A percentile compares a stretch with the other conserved stretches of the same genome.
Evolutionary conservation across 2,329 filamentous ascomycete genomes (phyloP).

Genomic region (Botrytis aclada): DNA sequence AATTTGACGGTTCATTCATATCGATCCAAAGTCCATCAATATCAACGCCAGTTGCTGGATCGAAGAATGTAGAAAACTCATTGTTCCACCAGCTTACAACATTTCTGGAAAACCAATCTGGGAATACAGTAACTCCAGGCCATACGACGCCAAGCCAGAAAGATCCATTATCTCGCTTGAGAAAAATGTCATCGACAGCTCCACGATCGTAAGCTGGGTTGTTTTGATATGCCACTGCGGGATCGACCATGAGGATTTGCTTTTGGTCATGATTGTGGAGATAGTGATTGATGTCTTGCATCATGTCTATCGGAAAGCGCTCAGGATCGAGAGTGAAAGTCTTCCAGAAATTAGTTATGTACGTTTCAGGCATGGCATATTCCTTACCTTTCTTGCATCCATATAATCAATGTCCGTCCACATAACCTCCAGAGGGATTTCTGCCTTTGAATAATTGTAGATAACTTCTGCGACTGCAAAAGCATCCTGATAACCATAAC

Average conservation of each 20-base stretch:
- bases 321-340: conserved; percentile 64
- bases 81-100: conserved; percentile 66
- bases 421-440: conserved; percentile 67
- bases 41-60: conserved; percentile 60
- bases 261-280: conserved; percentile 66
- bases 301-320: conserved; percentile 57
- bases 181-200: conserved; percentile 46
- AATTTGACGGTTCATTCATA: conserved; percentile 57
- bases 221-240: conserved; percentile 53
- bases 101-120: conserved; percentile 71
- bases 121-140: conserved; percentile 70
- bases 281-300: conserved; percentile 63
- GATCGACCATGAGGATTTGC: conserved; percentile 77
- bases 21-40: conserved; percentile 80
- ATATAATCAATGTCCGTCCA: conserved; percentile 66
- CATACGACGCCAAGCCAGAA: conserved; percentile 67
- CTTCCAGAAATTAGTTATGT: conserved; percentile 21
- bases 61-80: conserved; percentile 65
- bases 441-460: conserved; percentile 62
- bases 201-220: conserved; percentile 54
- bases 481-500: conserved; percentile 61
- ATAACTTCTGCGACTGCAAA: conserved; percentile 65
- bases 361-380: no score
- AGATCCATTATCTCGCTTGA: conserved; percentile 58
- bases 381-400: conserved; percentile 46